A percentile compares a stretch with the other conserved stretches of the same genome.
Conservation (phyloP, 768 basidiomycete species). For the Suillus discolor region DNA sequence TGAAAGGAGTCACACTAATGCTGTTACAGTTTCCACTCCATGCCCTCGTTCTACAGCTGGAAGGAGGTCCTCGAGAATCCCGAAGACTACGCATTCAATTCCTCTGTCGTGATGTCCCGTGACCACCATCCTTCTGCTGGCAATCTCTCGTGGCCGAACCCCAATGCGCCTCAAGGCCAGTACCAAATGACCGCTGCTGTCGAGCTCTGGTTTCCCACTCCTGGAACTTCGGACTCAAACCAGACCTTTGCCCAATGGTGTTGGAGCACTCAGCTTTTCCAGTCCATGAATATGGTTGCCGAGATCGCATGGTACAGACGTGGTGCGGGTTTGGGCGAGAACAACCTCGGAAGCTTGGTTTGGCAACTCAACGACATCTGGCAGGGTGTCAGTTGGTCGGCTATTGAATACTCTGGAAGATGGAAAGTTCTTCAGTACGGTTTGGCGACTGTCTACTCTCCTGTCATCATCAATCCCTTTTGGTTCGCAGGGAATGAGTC, state of each 20-base stretch:
- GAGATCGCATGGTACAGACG: conserved; percentile 61
- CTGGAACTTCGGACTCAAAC: conserved; percentile 48
- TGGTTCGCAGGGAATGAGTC: conserved; percentile 53
- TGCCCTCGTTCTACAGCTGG: conserved; percentile 66
- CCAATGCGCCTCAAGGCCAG: conserved; percentile 55
- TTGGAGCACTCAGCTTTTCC: conserved; percentile 64
- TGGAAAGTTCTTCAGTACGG: conserved; percentile 64
- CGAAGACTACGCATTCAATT: conserved; percentile 59
- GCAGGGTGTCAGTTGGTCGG: conserved; percentile 60
- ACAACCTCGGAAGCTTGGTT: conserved; percentile 59
- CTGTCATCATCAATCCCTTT: conserved; percentile 56
- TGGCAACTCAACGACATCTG: conserved; percentile 66
- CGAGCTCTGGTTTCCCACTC: conserved; percentile 57
- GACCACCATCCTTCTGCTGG: conserved; percentile 61
- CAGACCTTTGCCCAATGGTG: conserved; percentile 67
- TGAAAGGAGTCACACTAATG: not conserved
- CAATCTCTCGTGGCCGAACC: conserved; percentile 54
- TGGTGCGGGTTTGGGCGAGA: conserved; percentile 58
- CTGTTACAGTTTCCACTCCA: conserved; percentile 54
- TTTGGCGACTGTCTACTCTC: conserved; percentile 44
- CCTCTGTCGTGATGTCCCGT: conserved; percentile 55
- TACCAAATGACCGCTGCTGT: conserved; percentile 53
- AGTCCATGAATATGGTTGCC: conserved; percentile 59
- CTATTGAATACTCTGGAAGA: conserved; percentile 57
- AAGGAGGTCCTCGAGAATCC: conserved; percentile 53